phyloP scores from a whole-genome alignment of 2,329 filamentous ascomycete species.

The Diaporthe citriasiana region DNA sequence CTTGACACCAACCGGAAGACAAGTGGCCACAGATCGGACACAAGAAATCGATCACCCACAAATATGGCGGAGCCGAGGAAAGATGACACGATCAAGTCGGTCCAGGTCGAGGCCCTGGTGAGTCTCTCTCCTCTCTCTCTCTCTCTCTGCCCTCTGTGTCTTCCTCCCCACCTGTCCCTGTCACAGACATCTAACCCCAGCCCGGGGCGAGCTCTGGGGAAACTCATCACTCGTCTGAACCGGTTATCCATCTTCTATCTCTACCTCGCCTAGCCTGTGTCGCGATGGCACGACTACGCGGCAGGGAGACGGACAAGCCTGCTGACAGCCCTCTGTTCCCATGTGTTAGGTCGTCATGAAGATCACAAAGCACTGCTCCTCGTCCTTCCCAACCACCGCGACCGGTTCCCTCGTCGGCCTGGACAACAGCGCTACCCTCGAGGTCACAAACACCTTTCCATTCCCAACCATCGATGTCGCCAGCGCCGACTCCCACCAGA shows the following conservation, averaged over 20 bases:
- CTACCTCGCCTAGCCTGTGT: not conserved
- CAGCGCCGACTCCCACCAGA: slow-evolving; percentile 79
- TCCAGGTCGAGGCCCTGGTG: slow-evolving; percentile 96
- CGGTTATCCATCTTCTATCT: slow-evolving; percentile 44
- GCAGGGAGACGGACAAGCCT: slow-evolving; percentile 44
- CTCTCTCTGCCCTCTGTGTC: not conserved
- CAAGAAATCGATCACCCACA: slow-evolving; percentile 45
- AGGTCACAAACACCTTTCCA: slow-evolving; percentile 95
- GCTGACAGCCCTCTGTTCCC: slow-evolving; percentile 31
- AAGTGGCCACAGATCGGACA: not conserved
- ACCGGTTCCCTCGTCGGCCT: slow-evolving; percentile 95
- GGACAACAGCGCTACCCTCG: slow-evolving; percentile 84
- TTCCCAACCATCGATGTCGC: slow-evolving; percentile 87
- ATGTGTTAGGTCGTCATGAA: slow-evolving; percentile 87
- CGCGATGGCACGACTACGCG: not conserved
- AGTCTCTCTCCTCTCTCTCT: slow-evolving; percentile 51
- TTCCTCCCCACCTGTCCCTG: slow-evolving; percentile 42
- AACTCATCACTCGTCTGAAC: not conserved
- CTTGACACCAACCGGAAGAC: not conserved
- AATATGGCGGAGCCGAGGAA: slow-evolving; percentile 73
- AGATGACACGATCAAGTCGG: slow-evolving; percentile 83
- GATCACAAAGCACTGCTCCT: slow-evolving; percentile 95
- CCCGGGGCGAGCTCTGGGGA: not conserved
- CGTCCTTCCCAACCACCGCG: slow-evolving; percentile 87
- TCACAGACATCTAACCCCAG: slow-evolving; percentile 48